phyloP scores from a whole-genome alignment of 164 flowering plant species.

The Macadamia integrifolia region DNA sequence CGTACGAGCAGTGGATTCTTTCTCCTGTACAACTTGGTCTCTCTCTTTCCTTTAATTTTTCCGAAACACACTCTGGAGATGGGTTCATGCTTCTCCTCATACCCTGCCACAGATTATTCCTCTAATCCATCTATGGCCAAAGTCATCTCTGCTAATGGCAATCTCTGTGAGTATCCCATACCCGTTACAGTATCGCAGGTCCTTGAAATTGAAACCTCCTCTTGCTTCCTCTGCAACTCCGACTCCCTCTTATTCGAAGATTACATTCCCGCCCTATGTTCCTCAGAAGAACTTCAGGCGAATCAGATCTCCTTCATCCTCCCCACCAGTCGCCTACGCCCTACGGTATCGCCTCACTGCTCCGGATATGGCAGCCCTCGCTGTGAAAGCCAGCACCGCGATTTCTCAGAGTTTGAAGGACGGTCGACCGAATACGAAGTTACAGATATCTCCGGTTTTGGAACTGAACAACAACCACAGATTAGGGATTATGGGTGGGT shows the following conservation, averaged over 20 bases:
- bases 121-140: conserved; percentile 6
- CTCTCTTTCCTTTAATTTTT: too few species aligned
- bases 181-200: conserved; percentile 35
- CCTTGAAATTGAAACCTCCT: conserved; percentile 13
- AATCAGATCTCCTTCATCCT: conserved; percentile 55
- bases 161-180: conserved; percentile 26
- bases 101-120: not conserved
- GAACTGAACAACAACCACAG: not conserved
- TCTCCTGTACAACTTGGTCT: too few species aligned
- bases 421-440: conserved; percentile 6
- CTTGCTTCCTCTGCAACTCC: conserved; percentile 40
- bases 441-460: conserved; percentile 9
- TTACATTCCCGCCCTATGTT: conserved; percentile 33
- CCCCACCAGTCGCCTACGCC: conserved; percentile 22
- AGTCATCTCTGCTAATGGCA: conserved; percentile 34
- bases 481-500: too few species aligned
- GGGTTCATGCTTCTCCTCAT: conserved; percentile 26
- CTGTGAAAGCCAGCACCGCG: conserved; percentile 53
- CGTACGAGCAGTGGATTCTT: too few species aligned
- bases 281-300: conserved; percentile 20
- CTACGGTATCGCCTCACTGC: conserved; percentile 31
- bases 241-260: conserved; percentile 45
- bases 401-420: conserved; percentile 2
- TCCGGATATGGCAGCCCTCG: conserved; percentile 60
- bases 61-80: not conserved